These are phyloP conservation scores for Nitzschia inconspicua DNA, from an alignment of 108 stramenopile genomes.

Conservation along the genomic window DNA sequence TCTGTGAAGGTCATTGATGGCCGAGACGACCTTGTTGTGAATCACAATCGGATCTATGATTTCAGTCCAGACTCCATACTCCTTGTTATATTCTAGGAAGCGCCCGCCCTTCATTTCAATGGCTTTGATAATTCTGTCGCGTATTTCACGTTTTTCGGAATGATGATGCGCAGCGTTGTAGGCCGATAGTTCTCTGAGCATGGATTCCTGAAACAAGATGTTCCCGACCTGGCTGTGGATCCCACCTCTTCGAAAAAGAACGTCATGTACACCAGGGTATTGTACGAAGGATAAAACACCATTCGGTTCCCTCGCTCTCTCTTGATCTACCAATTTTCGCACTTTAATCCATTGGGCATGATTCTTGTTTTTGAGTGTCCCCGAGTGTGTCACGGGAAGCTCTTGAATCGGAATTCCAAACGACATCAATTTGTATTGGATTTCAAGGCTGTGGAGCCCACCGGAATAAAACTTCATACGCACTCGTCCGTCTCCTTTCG, in stretches of 20 bases:
- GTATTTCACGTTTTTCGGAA: neutral
- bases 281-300: neutral
- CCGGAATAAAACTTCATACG: too few species aligned
- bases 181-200: neutral
- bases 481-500: too few species aligned
- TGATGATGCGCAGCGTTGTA: too few species aligned
- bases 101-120: neutral
- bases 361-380: conserved; percentile 16
- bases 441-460: too few species aligned
- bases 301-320: too few species aligned
- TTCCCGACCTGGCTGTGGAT: neutral
- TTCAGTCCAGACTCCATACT: neutral
- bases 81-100: neutral
- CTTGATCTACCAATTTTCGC: neutral
- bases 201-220: neutral
- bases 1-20: too few species aligned
- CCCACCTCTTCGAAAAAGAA: conserved; percentile 1
- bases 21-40: neutral
- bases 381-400: conserved; percentile 16
- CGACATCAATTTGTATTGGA: conserved; percentile 13
- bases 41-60: neutral
- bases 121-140: neutral
- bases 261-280: conserved; percentile 3
- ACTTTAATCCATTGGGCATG: conserved; percentile 23
- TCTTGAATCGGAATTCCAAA: conserved; percentile 22